Evolutionary conservation across 805 yeast species (phyloP).

Genomic region (Groenewaldozyma tartarivorans): DNA sequence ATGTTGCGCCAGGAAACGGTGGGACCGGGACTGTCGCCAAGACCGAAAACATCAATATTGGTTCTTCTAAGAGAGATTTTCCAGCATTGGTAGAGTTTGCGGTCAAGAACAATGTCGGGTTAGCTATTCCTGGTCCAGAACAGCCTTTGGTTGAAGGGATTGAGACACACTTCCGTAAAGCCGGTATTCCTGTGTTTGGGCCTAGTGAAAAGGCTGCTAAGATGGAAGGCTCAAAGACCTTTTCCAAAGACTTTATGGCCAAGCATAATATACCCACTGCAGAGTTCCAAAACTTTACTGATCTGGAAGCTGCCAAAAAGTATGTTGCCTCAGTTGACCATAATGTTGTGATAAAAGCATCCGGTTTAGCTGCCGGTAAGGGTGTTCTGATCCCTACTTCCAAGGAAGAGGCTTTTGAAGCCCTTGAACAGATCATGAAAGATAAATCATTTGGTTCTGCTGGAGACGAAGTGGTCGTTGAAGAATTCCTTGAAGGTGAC

Average conservation of each 20-base stretch:
- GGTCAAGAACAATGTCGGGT: constrained; percentile 46
- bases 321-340: constrained; percentile 59
- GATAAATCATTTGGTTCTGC: constrained; percentile 84
- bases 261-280: constrained; percentile 94
- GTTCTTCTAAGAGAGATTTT: constrained; percentile 59
- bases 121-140: constrained; percentile 98
- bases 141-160: constrained; percentile 96
- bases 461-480: constrained; percentile 91
- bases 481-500: constrained; percentile 93
- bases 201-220: constrained; percentile 85
- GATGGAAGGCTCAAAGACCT: constrained; percentile 96
- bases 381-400: constrained; percentile 90
- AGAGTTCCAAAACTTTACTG: constrained; percentile 69
- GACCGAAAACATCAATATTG: constrained; percentile 62
- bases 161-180: constrained; percentile 55
- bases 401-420: constrained; percentile 75
- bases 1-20: constrained; percentile 95
- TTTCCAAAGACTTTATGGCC: constrained; percentile 89
- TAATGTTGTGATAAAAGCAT: constrained; percentile 88
- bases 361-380: constrained; percentile 97
- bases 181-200: constrained; percentile 94
- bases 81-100: constrained; percentile 67
- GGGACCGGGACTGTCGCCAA: constrained; percentile 59
- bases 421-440: constrained; percentile 82
- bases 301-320: constrained; percentile 62